Base-by-base conservation (phyloP, 2,329 filamentous ascomycete species). In the Plenodomus tracheiphilus region DNA sequence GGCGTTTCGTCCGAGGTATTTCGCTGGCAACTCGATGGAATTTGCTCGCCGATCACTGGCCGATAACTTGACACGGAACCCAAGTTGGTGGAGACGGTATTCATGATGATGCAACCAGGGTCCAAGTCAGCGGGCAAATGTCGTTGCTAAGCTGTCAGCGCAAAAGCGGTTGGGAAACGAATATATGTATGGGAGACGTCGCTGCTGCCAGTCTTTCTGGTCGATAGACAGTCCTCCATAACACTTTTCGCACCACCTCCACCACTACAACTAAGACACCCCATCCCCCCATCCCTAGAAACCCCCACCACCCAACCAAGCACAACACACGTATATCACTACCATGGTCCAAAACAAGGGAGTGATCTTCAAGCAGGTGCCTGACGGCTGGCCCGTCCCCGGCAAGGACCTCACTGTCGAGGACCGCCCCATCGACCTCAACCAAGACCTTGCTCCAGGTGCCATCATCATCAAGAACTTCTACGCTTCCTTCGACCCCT, bases 401-500 rank as follows among this genome's bases (percentile, higher is more conserved):
- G 89, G 89, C 40, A 75, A 93, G 72, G 77, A 95, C 71, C 77
- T 96, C 47, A 75, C 74, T 18, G 68, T 91, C 51, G 87, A 94
- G 72, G 74, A 80, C 57, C 81, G 81, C 51, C 79, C 83, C 17
- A 85, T 92, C 81, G 88, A 94, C 68, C 74, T 85, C 58, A 75
- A 84, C 19, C 77, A 81, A 42, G 69, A 81, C 4, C 74, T 75
- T 21, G 80, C 84, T 19, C 70, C 81, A 38, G 87, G 88, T 55
- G 86, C 90, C 35, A 71, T 95, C 41, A 83, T 83, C 25, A 75
- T 87, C 56, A 83, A 90, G 75, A 82, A 87, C 61, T 81, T 87
- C 64, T 90, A 88, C 71, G 79, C 85, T 56, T 92, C 88, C 35
- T 87, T 87, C 75, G 91, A 96, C 72, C 91, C 91, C 2, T 96